A percentile compares a stretch with the other conserved stretches of the same genome.
Evolutionary conservation across 2,329 filamentous ascomycete genomes (phyloP).

Genomic region (Acrocalymma vagum): DNA sequence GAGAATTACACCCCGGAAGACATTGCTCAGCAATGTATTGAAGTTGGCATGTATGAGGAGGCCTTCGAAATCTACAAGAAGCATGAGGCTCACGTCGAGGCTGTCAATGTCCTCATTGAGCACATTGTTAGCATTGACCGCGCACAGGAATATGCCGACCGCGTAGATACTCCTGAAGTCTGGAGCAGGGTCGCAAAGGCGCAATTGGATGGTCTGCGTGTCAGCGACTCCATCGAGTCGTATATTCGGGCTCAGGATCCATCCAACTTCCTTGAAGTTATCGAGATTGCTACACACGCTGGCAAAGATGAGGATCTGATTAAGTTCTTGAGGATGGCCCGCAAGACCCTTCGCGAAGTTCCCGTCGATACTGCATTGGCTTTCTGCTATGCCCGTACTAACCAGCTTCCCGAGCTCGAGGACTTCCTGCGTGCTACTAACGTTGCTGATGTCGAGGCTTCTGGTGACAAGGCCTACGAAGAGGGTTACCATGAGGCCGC

Average conservation of each 20-base stretch:
- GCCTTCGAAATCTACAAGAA: slow-evolving; percentile 99
- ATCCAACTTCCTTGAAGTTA: slow-evolving; percentile 93
- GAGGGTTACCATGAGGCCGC: slow-evolving; percentile 95
- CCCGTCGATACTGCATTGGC: slow-evolving; percentile 92
- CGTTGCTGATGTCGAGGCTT: slow-evolving; percentile 94
- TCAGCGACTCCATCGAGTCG: slow-evolving; percentile 92
- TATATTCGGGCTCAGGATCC: slow-evolving; percentile 96
- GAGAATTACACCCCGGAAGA: slow-evolving; percentile 91
- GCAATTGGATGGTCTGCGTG: slow-evolving; percentile 92
- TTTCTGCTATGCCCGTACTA: slow-evolving; percentile 90
- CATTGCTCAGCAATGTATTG: slow-evolving; percentile 91
- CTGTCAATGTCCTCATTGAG: slow-evolving; percentile 91
- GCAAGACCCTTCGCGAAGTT: slow-evolving; percentile 94
- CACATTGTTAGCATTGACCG: slow-evolving; percentile 98
- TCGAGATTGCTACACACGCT: slow-evolving; percentile 92
- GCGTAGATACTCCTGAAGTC: slow-evolving; percentile 91
- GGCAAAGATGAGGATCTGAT: slow-evolving; percentile 98
- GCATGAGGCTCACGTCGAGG: slow-evolving; percentile 85
- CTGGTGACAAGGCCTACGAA: slow-evolving; percentile 95
- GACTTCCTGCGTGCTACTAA: slow-evolving; percentile 95
- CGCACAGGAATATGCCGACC: slow-evolving; percentile 93
- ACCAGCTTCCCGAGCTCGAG: slow-evolving; percentile 91
- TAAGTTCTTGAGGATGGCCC: slow-evolving; percentile 95
- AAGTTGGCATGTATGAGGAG: slow-evolving; percentile 94
- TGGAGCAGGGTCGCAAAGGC: slow-evolving; percentile 99